Evolutionary conservation across 768 basidiomycete genomes (phyloP), one percentile per base, ranked within the genome.

Genomic region (Tylopilus plumbeoviolaceoides): DNA sequence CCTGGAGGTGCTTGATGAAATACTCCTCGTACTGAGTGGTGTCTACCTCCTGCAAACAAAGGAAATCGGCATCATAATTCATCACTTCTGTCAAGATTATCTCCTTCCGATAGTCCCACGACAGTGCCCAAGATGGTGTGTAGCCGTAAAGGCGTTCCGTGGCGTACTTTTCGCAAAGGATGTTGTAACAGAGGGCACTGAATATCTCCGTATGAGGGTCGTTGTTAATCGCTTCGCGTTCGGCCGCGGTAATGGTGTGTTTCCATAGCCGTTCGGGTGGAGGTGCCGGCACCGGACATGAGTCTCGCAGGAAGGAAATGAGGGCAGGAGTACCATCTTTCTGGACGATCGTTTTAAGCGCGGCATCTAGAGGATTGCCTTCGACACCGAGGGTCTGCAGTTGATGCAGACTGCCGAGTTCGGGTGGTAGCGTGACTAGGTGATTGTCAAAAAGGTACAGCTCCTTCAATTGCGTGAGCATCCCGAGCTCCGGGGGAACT

Each of bases 1-100:
- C 75, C 50, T 76, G 74, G 36, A 98, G 75, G 56, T 84, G 77
- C 64, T 84, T 84, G 54, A 80, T 71, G 70, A 99, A 95, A 70
- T 84, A 97, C 42, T 93, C 92, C 72, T 95, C 89, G 68, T 88
- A 99, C 68, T 92, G 89, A 27, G 86, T 85, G 54, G 84, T 88
- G 63, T 95, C 95, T 57, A 98, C 90, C 72, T 99, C 97, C 68
- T 98, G 95, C 54, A 99, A 71, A 67, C 97, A 98, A 47, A 98
- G 67, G 60, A 99, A 86, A 70, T 99, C 97, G 50, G 90, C 80
- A 38, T 88, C 80, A 58, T 89, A 84, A 59, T 81, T 80, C 68
- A 85, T 77, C 45, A 98, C 75, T 72, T 99, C 95, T 33, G 84
- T 79, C 59, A 97, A 66, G 58, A 99, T 92, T 53, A 88, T 73